Conservation (phyloP, 75 land plant species). For the Azolla pinnata region DNA sequence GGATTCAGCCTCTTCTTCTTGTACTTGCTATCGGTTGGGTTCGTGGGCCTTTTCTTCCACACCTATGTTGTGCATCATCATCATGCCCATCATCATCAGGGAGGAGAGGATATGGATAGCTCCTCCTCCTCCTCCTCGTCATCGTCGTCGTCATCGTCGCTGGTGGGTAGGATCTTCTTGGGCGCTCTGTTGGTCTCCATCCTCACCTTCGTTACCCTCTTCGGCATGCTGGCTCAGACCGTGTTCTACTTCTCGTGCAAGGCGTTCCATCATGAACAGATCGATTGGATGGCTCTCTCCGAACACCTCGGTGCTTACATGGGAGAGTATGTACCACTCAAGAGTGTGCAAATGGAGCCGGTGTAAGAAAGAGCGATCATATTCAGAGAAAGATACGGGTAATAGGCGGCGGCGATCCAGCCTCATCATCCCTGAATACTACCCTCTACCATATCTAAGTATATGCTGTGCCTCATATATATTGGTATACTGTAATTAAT, state of each 20-base stretch:
- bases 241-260: conserved; percentile 92
- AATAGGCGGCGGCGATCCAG: too few relatives aligned
- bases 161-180: conserved; percentile 20
- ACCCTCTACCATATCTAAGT: too few relatives aligned
- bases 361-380: too few relatives aligned
- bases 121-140: too few relatives aligned
- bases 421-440: too few relatives aligned
- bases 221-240: conserved; percentile 77
- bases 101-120: conserved; percentile 4
- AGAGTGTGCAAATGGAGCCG: conserved; percentile 84
- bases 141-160: too few relatives aligned
- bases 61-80: conserved; percentile 32
- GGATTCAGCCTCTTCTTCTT: conserved; percentile 40
- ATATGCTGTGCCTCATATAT: too few relatives aligned
- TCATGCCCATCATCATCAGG: conserved; percentile 6
- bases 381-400: too few relatives aligned
- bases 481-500: too few relatives aligned
- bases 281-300: conserved; percentile 69
- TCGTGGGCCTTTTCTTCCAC: conserved; percentile 22
- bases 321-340: conserved; percentile 95
- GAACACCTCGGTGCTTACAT: conserved; percentile 91
- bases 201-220: conserved; percentile 50
- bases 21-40: conserved; percentile 28
- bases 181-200: conserved; percentile 43
- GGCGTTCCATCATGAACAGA: conserved; percentile 67